These are phyloP conservation scores for Linnemannia exigua DNA, from an alignment of 192 early-diverging fungal genomes.

Conservation along the genomic window DNA sequence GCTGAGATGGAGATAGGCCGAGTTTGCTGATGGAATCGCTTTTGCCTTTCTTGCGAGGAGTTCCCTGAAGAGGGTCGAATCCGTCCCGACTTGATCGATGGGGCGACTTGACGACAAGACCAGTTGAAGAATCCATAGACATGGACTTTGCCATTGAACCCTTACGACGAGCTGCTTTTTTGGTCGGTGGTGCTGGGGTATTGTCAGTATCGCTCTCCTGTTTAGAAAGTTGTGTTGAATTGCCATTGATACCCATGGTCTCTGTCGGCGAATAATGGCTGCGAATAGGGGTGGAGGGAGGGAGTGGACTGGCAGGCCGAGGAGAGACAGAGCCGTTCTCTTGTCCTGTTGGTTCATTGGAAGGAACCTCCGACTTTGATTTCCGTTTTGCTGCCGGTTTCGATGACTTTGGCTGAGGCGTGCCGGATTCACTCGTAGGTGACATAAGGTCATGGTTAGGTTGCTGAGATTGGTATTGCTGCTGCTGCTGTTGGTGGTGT, in stretches of 20 bases:
- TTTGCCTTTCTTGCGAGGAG: neutral
- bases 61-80: conserved; percentile 18
- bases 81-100: conserved; percentile 27
- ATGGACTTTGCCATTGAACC: conserved; percentile 21
- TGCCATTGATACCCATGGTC: neutral
- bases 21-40: conserved; percentile 1
- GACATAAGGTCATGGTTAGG: neutral
- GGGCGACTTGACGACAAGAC: conserved; percentile 27
- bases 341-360: neutral
- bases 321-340: conserved; percentile 8
- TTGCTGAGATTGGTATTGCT: neutral
- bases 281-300: neutral
- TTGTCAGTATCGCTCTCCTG: conserved; percentile 25
- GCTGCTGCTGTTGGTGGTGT: conserved; percentile 10
- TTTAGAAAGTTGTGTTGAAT: conserved; percentile 9
- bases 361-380: conserved; percentile 19
- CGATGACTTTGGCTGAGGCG: neutral
- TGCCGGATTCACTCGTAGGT: neutral
- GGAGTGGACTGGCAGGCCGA: conserved; percentile 23
- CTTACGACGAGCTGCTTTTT: conserved; percentile 26
- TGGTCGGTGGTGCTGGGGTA: neutral
- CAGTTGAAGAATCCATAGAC: conserved; percentile 24
- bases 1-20: neutral
- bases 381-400: conserved; percentile 27
- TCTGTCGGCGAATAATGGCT: conserved; percentile 1